These are phyloP conservation scores for Clausena lansium DNA, from an alignment of 345 rosid species.

Conservation along the genomic window DNA sequence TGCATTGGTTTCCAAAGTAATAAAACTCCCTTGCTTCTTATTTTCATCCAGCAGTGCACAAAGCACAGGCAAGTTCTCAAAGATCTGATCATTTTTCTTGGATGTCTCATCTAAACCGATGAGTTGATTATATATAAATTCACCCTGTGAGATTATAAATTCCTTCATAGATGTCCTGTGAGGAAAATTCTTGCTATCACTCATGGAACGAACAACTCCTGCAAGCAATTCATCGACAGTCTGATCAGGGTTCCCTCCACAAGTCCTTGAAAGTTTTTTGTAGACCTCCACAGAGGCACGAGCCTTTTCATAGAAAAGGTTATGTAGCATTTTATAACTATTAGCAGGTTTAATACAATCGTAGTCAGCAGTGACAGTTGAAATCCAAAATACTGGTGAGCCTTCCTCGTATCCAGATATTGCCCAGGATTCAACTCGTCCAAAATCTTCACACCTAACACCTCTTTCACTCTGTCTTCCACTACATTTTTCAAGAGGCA, in stretches of 20 bases:
- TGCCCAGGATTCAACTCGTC: slow-evolving; percentile 52
- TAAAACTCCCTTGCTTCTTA: slow-evolving; percentile 24
- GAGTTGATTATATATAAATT: slow-evolving; percentile 62
- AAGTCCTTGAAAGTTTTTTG: slow-evolving; percentile 42
- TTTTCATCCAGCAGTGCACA: slow-evolving; percentile 48
- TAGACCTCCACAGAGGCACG: slow-evolving; percentile 60
- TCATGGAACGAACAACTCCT: slow-evolving; percentile 52
- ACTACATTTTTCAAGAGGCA: slow-evolving; percentile 41
- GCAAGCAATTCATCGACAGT: slow-evolving; percentile 62
- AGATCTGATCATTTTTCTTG: slow-evolving; percentile 35
- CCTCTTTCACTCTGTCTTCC: slow-evolving; percentile 43
- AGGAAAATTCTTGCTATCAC: slow-evolving; percentile 45
- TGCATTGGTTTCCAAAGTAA: slow-evolving; percentile 12
- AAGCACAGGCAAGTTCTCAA: slow-evolving; percentile 52
- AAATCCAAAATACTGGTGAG: slow-evolving; percentile 53
- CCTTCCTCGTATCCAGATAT: slow-evolving; percentile 77
- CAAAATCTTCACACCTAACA: slow-evolving; percentile 48
- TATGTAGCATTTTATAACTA: slow-evolving; percentile 40
- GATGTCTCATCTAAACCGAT: slow-evolving; percentile 59
- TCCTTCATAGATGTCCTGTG: slow-evolving; percentile 43
- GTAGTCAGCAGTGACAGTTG: slow-evolving; percentile 56
- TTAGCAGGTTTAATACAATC: slow-evolving; percentile 51
- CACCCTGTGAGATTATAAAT: slow-evolving; percentile 56
- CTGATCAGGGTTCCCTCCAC: slow-evolving; percentile 52
- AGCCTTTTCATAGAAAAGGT: slow-evolving; percentile 55